A percentile compares a stretch with the other conserved stretches of the same genome.
phyloP scores from a whole-genome alignment of 352 stramenopile species.

The Phytophthora tubulina region DNA sequence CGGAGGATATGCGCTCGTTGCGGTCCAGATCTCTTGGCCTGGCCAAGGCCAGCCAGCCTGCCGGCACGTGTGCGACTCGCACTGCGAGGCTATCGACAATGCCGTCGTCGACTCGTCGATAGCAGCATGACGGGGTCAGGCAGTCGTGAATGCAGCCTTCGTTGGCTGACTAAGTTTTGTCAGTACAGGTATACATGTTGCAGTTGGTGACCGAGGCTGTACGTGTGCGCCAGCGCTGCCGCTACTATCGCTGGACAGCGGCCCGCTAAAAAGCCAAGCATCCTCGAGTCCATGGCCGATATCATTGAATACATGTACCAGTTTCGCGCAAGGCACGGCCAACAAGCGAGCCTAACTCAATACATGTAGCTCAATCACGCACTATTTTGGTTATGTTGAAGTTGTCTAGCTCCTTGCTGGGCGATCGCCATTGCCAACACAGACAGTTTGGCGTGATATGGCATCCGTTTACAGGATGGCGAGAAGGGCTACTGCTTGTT shows the following conservation, averaged over 20 bases:
- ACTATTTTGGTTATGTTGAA: not conserved
- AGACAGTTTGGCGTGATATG: too few species aligned
- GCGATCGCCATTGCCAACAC: too few species aligned
- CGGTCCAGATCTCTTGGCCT: not conserved
- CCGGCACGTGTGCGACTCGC: not conserved
- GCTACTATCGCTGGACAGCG: constrained; percentile 1
- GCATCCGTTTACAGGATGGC: too few species aligned
- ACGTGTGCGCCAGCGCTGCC: not conserved
- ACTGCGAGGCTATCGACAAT: not conserved
- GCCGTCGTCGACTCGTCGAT: too few species aligned
- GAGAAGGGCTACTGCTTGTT: too few species aligned
- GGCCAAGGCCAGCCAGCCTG: not conserved
- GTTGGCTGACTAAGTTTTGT: too few species aligned
- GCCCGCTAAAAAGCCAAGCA: not conserved
- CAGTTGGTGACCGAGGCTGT: constrained; percentile 16
- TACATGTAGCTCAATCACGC: not conserved
- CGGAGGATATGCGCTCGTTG: constrained; percentile 6
- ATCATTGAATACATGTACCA: too few species aligned
- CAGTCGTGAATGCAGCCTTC: too few species aligned
- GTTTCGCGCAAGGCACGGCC: not conserved
- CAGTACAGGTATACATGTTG: too few species aligned
- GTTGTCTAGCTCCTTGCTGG: not conserved
- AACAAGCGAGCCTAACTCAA: not conserved
- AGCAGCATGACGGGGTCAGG: too few species aligned
- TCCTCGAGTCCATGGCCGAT: too few species aligned